Percentiles rank a stretch among this genome's conserved stretches.
Conservation (phyloP, 768 basidiomycete species). For the Trametes gibbosa region DNA sequence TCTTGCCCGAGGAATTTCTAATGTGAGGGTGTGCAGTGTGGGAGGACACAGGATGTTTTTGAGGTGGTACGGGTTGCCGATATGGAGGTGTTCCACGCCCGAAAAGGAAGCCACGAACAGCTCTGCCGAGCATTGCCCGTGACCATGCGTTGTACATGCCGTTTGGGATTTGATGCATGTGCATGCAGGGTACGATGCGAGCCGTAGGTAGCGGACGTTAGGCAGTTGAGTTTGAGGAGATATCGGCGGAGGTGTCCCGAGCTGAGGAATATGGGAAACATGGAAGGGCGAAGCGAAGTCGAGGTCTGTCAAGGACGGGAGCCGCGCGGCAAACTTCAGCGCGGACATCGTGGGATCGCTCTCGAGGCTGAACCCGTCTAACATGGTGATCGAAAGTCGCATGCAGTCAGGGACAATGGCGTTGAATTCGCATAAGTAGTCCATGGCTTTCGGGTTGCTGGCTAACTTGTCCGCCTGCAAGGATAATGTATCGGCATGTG, state of each 20-base stretch:
- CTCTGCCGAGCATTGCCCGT: neutral
- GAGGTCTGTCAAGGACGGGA: neutral
- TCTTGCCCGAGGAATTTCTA: neutral
- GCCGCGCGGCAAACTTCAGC: neutral
- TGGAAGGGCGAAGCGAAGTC: neutral
- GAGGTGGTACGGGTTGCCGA: constrained; percentile 6
- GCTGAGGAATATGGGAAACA: neutral
- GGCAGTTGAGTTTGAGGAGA: neutral
- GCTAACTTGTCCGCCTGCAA: too few relatives aligned
- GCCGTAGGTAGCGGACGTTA: neutral
- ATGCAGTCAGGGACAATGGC: neutral
- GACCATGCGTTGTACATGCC: neutral
- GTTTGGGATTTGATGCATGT: neutral
- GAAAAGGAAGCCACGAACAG: neutral
- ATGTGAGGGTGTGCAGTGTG: neutral
- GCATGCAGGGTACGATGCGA: neutral
- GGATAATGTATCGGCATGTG: neutral
- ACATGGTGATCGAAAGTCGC: neutral
- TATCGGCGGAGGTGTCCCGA: neutral
- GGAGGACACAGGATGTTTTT: neutral
- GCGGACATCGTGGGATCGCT: neutral
- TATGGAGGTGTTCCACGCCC: neutral
- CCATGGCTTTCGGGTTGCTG: too few relatives aligned
- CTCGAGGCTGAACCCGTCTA: neutral
- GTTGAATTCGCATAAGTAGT: neutral